Base-by-base conservation (phyloP, 2,329 filamentous ascomycete genomes). In the Stachybotrys chartarum region DNA sequence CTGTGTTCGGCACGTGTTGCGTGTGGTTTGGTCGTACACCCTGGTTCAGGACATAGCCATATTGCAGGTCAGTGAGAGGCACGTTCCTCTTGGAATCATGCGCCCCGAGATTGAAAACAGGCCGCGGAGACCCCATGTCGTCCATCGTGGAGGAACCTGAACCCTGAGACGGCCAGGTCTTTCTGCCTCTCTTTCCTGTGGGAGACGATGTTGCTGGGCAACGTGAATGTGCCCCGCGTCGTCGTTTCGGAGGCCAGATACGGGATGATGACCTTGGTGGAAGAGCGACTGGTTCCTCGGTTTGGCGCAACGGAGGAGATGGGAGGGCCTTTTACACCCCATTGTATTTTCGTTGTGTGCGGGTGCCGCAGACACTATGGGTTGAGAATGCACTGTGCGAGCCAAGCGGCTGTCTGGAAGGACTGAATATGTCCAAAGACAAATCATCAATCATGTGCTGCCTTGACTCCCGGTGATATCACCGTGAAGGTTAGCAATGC, bases 41-140 rank as follows among this genome's bases (percentile, higher is more conserved):
- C 59, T 81, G 75, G 64, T 87, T 86, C 60, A 90, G 78, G 11
- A 90, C 79, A 64, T 87, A 79, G 53, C 80, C 78, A 63, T 90
- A 83, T 65, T 89, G 78, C 60, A 82, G 71, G 52, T 86, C 80
- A 18, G 81, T 81, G 55, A 90, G 78, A 55, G 84, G 81, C 59
- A 81, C 73, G 31, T 76, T 70, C 56, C 87, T 77, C 53, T 75
- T 75, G 7, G 85, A 85, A 66, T 91, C 86, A 72, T 92, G 88
- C 59, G 91, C 86, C 56, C 88, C 87, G 61, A 91, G 77, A 64
- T 86, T 88, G 66, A 91, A 89, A 11, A 55, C 60, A 1, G 77
- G 77, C 39, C 72, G 66, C 54, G 68, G 66, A 52, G 63, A 59
- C 7, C 58, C 66, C 53, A 64, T 63, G 50, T 54, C 59, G 14